Conservation (phyloP, 352 stramenopile species). For the Pythium aristosporum region DNA sequence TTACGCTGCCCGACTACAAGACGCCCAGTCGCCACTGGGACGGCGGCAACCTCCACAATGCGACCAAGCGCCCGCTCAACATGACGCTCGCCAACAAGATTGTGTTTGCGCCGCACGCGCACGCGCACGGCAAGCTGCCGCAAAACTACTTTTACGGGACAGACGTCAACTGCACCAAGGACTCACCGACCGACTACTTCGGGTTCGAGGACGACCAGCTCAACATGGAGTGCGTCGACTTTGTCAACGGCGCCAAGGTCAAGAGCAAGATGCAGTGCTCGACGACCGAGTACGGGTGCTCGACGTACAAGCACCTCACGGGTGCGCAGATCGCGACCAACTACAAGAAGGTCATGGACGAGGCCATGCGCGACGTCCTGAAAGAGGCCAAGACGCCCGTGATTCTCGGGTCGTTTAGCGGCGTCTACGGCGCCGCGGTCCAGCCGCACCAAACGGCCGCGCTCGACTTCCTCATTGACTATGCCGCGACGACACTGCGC, state of each 20-base stretch:
- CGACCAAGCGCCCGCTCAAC: constrained; percentile 43
- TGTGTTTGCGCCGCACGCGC: constrained; percentile 62
- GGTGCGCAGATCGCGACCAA: constrained; percentile 26
- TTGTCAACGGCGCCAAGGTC: constrained; percentile 35
- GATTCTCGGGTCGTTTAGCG: constrained; percentile 61
- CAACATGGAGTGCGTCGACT: constrained; percentile 44
- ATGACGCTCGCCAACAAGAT: constrained; percentile 52
- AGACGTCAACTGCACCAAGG: constrained; percentile 41
- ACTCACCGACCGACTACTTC: constrained; percentile 23
- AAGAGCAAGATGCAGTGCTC: constrained; percentile 40
- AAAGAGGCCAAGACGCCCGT: constrained; percentile 38
- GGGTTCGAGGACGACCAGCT: constrained; percentile 25
- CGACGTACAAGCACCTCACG: constrained; percentile 42
- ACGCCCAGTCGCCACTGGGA: constrained; percentile 49
- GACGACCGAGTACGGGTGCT: constrained; percentile 40
- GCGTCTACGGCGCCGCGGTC: constrained; percentile 47
- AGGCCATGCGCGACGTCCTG: constrained; percentile 41
- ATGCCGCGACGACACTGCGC: constrained; percentile 38
- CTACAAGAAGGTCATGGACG: constrained; percentile 43
- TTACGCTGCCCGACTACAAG: constrained; percentile 46
- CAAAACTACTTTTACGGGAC: constrained; percentile 60
- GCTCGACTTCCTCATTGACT: constrained; percentile 65
- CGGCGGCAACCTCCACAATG: constrained; percentile 65
- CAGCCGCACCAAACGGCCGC: constrained; percentile 56
- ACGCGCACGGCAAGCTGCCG: constrained; percentile 52